Percentiles rank a stretch among this genome's conserved stretches.
These are phyloP conservation scores for Penicillium herquei DNA, from an alignment of 495 filamentous ascomycete species.

Conservation along the genomic window DNA sequence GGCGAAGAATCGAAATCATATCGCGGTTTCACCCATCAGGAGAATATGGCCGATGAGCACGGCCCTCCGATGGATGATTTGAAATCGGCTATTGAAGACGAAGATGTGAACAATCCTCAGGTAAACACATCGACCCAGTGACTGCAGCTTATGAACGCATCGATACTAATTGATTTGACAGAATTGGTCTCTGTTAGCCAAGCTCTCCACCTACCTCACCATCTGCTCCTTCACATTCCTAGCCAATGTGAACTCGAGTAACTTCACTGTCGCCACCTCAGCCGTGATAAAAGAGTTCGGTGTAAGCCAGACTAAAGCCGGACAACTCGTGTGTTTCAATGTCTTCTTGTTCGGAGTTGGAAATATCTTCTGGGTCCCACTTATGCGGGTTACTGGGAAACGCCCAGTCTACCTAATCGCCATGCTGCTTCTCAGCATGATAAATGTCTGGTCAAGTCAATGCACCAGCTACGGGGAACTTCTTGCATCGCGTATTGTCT, in stretches of 20 bases:
- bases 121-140: not conserved
- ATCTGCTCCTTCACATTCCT: conserved; percentile 35
- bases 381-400: conserved; percentile 31
- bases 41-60: conserved; percentile 6
- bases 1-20: not conserved
- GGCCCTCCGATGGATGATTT: not conserved
- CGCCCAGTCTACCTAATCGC: conserved; percentile 31
- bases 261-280: conserved; percentile 32
- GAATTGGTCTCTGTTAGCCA: conserved; percentile 28
- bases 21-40: conserved; percentile 7
- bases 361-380: conserved; percentile 33
- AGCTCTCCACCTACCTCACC: conserved; percentile 26
- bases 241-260: conserved; percentile 33
- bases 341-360: conserved; percentile 33
- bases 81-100: not conserved
- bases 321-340: conserved; percentile 32
- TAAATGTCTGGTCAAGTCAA: conserved; percentile 30
- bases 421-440: conserved; percentile 24
- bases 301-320: conserved; percentile 26
- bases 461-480: conserved; percentile 26
- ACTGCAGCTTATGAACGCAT: not conserved
- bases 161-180: conserved; percentile 1
- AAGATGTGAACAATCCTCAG: conserved; percentile 14
- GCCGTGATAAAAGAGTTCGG: conserved; percentile 28
- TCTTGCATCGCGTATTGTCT: conserved; percentile 30